Base-by-base conservation (phyloP, 1,284 basidiomycete genomes). In the Microbotryomycetes sp. region DNA sequence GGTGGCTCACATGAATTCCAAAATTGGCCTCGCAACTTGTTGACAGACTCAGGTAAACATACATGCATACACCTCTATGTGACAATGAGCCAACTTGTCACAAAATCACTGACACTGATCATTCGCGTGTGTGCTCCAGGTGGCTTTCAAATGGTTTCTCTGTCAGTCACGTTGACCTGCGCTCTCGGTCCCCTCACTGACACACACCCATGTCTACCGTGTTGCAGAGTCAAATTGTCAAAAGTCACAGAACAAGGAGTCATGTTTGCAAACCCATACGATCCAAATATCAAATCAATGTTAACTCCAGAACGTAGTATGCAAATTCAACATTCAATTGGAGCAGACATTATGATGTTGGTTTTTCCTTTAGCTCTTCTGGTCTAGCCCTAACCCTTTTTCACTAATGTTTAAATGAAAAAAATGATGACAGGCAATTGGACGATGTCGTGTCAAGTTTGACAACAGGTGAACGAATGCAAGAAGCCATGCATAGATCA, bases 1-100 rank as follows among this genome's bases (percentile, higher is more conserved):
- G 88, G 87, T 30, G 89, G 89, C 1, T 87, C 87, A 26, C 89
- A 92, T 72, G 81, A 80, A 68, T 90, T 91, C 72, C 89, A 92
- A 76, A 86, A 86, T 61, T 92, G 89, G 89, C 80, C 80, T 61
- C 80, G 81, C 49, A 92, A 92, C 73, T 79, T 92, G 52, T 79
- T 92, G 56, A 92, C 89, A 23, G 82, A 69, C 49, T 65, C 56
- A 15, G 56, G 60, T 23, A 48, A 51, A 16, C 60, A 56, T 30
- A 49, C 31, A 16, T 29, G 22, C 26, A n/a, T 19, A 25, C 14
- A 6, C 16, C n/a, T n/a, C n/a, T n/a, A n/a, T n/a, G n/a, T n/a
- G n/a, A n/a, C n/a, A n/a, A n/a, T n/a, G n/a, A n/a, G n/a, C n/a
- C n/a, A n/a, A n/a, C n/a, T n/a, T n/a, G n/a, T n/a, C n/a, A n/a